Evolutionary conservation across 768 basidiomycete genomes (phyloP).

Genomic region (Rhodotorula paludigena): DNA sequence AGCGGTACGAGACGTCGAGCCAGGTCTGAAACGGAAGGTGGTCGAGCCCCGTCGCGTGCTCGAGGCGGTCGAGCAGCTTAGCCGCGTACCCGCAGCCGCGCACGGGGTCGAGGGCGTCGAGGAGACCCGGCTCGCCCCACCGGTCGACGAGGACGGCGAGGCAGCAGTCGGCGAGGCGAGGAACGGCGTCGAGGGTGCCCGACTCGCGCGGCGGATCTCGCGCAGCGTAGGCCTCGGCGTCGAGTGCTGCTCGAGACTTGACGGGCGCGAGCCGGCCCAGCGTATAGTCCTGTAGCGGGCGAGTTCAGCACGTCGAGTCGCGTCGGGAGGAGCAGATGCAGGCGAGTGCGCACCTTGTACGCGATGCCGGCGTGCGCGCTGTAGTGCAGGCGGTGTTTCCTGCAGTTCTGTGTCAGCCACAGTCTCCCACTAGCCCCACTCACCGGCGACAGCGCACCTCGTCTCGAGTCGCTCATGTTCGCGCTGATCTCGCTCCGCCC

Average conservation of each 20-base stretch:
- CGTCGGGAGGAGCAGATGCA: constrained; percentile 7
- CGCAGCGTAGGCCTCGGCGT: neutral
- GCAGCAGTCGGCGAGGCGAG: constrained; percentile 10
- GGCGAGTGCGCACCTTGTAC: constrained; percentile 2
- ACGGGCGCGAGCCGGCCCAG: neutral
- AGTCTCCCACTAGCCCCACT: neutral
- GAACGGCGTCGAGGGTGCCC: constrained; percentile 1
- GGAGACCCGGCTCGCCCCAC: constrained; percentile 11
- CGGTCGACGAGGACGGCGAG: constrained; percentile 11
- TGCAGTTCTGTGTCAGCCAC: neutral
- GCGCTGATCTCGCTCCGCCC: neutral
- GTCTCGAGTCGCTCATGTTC: neutral
- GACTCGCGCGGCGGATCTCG: neutral
- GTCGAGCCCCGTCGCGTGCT: neutral
- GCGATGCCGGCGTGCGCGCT: constrained; percentile 10
- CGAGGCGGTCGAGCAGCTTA: neutral
- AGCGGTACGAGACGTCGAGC: constrained; percentile 16
- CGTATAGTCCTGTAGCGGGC: constrained; percentile 10
- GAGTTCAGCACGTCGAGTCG: neutral
- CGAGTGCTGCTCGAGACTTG: constrained; percentile 7
- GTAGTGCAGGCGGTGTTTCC: neutral
- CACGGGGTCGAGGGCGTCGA: constrained; percentile 8
- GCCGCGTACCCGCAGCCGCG: neutral
- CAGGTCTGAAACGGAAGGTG: constrained; percentile 22
- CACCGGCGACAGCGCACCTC: neutral